Base-by-base conservation (phyloP, 1,284 basidiomycete genomes). In the Pseudozyma thailandica region DNA sequence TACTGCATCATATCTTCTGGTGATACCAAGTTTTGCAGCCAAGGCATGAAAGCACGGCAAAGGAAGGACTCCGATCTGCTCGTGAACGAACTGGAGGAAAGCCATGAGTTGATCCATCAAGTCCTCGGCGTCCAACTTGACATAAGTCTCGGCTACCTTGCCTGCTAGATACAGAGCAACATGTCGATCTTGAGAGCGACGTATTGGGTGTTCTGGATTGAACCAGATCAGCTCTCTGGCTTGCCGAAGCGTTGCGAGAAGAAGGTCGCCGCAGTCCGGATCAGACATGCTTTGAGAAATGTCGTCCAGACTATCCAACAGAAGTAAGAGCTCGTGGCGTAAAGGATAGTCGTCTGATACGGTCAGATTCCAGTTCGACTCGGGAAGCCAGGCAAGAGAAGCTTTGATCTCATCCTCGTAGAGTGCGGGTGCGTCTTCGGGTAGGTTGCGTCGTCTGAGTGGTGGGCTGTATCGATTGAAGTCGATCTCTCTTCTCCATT, bases 251-350 rank as follows among this genome's bases (percentile, higher is more conserved):
- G 66, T 50, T 41, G 64, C 56, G 31, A n/a, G 16, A 15, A 64
- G 33, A 9, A 59, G 7, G 3, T 46, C 41, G 18, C 26, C 50
- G 44, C 48, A 54, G 15, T 60, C 56, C 1, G 52, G 55, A 21
- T 71, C 66, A 7, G 45, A 31, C 6, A n/a, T 35, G 37, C 53
- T 60, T 20, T 55, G 53, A 0, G 35, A 20, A 21, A 65, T 54
- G 33, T 60, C 61, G 21, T 64, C 56, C 23, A 71, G 28, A 33
- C 58, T 71, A 39, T 71, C 66, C 25, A 71, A 53, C 12, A 71
- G 38, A 44, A 71, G 50, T 13, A 54, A 48, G 26, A 71, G 57
- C 31, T 71, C 61, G 30, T 65, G 58, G 13, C 31, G 27, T 10
- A 55, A 21, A 9, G 56, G 44, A 20, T 69, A 69, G 55, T 60